Base-by-base conservation (phyloP, 1,139 yeast species). In the Blastobotrys capitulatus region DNA sequence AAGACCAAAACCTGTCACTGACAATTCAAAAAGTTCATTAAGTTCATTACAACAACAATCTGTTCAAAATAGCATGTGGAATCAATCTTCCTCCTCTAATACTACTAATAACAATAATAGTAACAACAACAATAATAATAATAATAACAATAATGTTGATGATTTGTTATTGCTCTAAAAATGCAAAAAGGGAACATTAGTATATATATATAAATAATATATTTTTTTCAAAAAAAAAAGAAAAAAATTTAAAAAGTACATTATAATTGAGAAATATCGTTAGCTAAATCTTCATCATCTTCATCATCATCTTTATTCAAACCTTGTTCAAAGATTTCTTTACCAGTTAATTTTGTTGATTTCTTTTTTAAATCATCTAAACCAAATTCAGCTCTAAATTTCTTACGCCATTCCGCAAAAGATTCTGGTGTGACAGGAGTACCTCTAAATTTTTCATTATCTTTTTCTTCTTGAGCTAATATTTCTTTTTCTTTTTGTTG, bases 291-390 rank as follows among this genome's bases (percentile, higher is more conserved):
- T 19, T 46, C 47, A 32, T 47, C 68, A 13, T 66, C 79, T 18
- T 64, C 72, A 41, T 69, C 78, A 43, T 79, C 86, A 29, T 76
- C 80, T 52, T 80, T 82, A 40, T 86, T 94, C 60, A 89, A 76
- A 45, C 97, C 97, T 63, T 77, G 78, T 62, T 89, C 97, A 63
- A 90, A 92, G 53, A 92, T 85, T 67, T 89, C 92, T 59, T 80
- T 77, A 18, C 98, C 98, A 0, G 95, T 83, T 61, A 88, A 69
- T 65, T 83, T 85, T 6, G 34, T 25, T 16, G 31, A 40, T 10
- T 42, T 40, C 37, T 69, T 68, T 56, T 81, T 76, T 54, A 79
- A 73, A 47, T 71, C 66, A 32, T 75, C 80, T 77, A 76, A 60
- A 51, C 75, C 71, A 66, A 73, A 59, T 51, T 77, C 82, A 29